phyloP scores from a whole-genome alignment of 306 rosid species.

The Casuarina glauca region DNA sequence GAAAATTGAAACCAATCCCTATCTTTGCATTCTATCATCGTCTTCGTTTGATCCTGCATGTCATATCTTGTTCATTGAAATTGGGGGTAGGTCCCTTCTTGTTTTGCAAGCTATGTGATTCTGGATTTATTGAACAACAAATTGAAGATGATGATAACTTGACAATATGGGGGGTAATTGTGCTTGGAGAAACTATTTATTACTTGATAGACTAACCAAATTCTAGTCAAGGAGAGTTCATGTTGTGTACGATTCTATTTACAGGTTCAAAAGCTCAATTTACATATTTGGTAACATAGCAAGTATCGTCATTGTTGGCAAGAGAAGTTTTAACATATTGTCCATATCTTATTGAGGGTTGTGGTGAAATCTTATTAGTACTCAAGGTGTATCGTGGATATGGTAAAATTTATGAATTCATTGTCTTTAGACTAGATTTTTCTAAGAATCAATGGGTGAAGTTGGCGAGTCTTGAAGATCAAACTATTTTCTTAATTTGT shows the following conservation, averaged over 20 bases:
- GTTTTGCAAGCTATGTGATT: too few relatives aligned
- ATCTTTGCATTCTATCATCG: too few relatives aligned
- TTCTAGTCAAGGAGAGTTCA: too few relatives aligned
- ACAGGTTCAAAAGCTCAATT: background rate
- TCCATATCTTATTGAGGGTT: background rate
- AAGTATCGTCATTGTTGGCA: background rate
- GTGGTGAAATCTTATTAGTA: background rate
- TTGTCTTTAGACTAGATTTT: background rate
- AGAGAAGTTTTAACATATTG: background rate
- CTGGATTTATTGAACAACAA: background rate
- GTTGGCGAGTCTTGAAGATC: background rate
- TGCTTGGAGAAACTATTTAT: background rate
- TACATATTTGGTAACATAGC: background rate
- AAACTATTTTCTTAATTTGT: background rate
- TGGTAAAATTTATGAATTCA: background rate
- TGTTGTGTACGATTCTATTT: background rate
- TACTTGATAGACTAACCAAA: background rate
- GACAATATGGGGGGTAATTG: rapidly evolving
- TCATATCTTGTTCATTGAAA: too few relatives aligned
- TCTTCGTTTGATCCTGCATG: too few relatives aligned
- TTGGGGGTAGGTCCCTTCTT: too few relatives aligned
- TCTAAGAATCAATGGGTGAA: background rate
- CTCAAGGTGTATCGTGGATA: background rate
- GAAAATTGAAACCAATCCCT: too few relatives aligned
- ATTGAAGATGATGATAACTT: background rate